Percentiles rank a stretch among this genome's conserved stretches.
Conservation (phyloP, 2,329 filamentous ascomycete species). For the Calonectria ilicicola region DNA sequence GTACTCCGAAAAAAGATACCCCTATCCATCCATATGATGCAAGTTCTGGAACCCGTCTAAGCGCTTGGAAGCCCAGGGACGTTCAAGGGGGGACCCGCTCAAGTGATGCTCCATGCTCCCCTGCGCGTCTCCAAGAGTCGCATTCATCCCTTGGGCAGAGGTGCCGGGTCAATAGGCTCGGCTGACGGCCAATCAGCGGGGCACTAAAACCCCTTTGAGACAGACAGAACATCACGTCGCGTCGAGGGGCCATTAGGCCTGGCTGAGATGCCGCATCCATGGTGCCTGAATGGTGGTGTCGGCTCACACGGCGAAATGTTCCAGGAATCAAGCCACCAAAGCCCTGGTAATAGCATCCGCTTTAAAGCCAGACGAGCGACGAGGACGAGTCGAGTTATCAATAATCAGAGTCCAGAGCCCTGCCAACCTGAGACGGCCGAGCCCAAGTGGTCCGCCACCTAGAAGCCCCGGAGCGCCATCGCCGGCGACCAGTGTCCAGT, state of each 20-base stretch:
- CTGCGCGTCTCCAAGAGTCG: slow-evolving; percentile 3
- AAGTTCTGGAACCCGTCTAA: slow-evolving; percentile 27
- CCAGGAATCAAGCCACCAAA: slow-evolving; percentile 16
- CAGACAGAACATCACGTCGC: slow-evolving; percentile 6
- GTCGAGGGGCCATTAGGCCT: slow-evolving; percentile 7
- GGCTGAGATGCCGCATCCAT: slow-evolving; percentile 15
- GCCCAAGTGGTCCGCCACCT: slow-evolving; percentile 24
- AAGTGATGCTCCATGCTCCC: slow-evolving; percentile 20
- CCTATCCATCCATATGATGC: slow-evolving; percentile 25
- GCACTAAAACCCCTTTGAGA: slow-evolving; percentile 17
- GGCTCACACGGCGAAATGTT: slow-evolving; percentile 7
- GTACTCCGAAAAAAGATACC: background rate
- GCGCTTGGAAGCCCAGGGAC: slow-evolving; percentile 9
- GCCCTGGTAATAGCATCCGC: background rate
- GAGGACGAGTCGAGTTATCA: slow-evolving; percentile 14
- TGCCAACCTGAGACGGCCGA: slow-evolving; percentile 29
- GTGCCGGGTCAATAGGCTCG: slow-evolving; percentile 17
- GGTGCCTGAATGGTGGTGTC: slow-evolving; percentile 21
- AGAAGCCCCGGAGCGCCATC: slow-evolving; percentile 14
- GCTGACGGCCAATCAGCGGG: slow-evolving; percentile 20
- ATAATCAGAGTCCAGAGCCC: slow-evolving; percentile 16
- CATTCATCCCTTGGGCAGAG: slow-evolving; percentile 22
- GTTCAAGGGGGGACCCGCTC: slow-evolving; percentile 8
- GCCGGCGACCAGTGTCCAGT: slow-evolving; percentile 3
- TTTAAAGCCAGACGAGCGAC: background rate